Base-by-base conservation (phyloP, 768 basidiomycete genomes). In the Lactifluus echinatus region DNA sequence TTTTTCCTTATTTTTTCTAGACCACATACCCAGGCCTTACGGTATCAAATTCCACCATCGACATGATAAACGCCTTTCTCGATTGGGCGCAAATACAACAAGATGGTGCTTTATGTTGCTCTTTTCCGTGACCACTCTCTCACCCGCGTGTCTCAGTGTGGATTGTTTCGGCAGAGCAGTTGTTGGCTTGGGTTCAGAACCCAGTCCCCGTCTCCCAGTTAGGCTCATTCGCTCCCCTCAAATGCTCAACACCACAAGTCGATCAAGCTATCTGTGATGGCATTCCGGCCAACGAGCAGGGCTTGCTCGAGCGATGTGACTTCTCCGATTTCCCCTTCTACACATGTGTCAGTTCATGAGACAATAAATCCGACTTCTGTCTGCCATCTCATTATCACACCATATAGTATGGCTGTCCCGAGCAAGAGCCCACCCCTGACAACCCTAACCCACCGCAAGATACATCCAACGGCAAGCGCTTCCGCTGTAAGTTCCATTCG, bases 311-410 rank as follows among this genome's bases (percentile, higher is more conserved):
- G 12, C 79, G 78, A 49, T 89, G 88, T 68, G 67, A 73, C 4
- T 89, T 89, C 72, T 56, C 77, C 0, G 86, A 87, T 66, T 89
- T 86, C 73, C 87, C 88, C 3, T 91, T 87, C 76, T 83, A 72
- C 60, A 89, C 87, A 53, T 88, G 87, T 67, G 84, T 87, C 68
- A 47, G 84, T 79, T 4, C 7, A 45, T 23, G 19, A 19, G 31
- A 43, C 7, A 36, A 17, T 31, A 24, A n/a, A 36, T 46, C 31
- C 8, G n/a, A 31, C 31, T 31, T 31, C 31, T 45, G 42, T 40
- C 6, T 14, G 11, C n/a, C n/a, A 28, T 31, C 29, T n/a, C 26
- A 19, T 42, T 21, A 42, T 53, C 19, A 46, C 51, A 19, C 11
- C 26, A 31, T 40, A 12, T 47, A 88, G 85, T 91, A 89, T 66